Evolutionary conservation across 176 grass and related monocot genomes (phyloP).

Genomic region (Ensete glaucum): DNA sequence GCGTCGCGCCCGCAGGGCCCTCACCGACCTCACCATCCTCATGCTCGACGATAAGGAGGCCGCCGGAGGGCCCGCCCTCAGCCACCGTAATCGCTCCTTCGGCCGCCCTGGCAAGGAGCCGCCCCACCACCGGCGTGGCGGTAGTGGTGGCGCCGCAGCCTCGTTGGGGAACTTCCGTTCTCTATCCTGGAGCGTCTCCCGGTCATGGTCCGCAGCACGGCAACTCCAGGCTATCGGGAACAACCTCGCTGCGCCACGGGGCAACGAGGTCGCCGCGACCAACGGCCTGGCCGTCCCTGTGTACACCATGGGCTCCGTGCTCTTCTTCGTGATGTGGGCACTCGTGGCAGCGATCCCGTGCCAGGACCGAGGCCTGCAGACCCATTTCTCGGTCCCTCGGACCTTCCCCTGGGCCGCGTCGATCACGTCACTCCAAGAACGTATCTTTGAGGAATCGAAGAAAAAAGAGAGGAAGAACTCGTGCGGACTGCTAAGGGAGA

Average conservation of each 20-base stretch:
- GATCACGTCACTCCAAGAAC: slow-evolving; percentile 37
- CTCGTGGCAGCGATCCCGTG: slow-evolving; percentile 65
- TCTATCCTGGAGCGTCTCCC: slow-evolving; percentile 81
- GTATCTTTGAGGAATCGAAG: slow-evolving; percentile 76
- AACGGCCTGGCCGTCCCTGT: slow-evolving; percentile 39
- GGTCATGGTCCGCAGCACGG: slow-evolving; percentile 63
- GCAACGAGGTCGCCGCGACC: slow-evolving; percentile 34
- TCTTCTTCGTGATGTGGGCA: slow-evolving; percentile 47
- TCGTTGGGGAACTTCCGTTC: slow-evolving; percentile 45
- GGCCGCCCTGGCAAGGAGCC: slow-evolving; percentile 7
- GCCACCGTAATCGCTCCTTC: slow-evolving; percentile 63
- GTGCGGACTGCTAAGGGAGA: slow-evolving; percentile 69
- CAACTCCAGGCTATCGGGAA: slow-evolving; percentile 75
- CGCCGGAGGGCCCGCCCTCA: slow-evolving; percentile 14
- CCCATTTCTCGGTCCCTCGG: slow-evolving; percentile 48
- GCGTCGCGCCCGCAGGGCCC: slow-evolving; percentile 64
- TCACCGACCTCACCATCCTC: slow-evolving; percentile 88
- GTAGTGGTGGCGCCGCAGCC: slow-evolving; percentile 42
- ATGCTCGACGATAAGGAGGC: slow-evolving; percentile 80
- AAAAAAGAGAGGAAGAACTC: slow-evolving; percentile 68
- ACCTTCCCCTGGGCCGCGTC: slow-evolving; percentile 46
- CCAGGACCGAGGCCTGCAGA: slow-evolving; percentile 70
- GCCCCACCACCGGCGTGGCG: slow-evolving; percentile 30
- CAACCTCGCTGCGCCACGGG: slow-evolving; percentile 41
- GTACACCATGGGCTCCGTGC: slow-evolving; percentile 53